phyloP scores from a whole-genome alignment of 768 basidiomycete species.

The Phanerochaete carnosa region DNA sequence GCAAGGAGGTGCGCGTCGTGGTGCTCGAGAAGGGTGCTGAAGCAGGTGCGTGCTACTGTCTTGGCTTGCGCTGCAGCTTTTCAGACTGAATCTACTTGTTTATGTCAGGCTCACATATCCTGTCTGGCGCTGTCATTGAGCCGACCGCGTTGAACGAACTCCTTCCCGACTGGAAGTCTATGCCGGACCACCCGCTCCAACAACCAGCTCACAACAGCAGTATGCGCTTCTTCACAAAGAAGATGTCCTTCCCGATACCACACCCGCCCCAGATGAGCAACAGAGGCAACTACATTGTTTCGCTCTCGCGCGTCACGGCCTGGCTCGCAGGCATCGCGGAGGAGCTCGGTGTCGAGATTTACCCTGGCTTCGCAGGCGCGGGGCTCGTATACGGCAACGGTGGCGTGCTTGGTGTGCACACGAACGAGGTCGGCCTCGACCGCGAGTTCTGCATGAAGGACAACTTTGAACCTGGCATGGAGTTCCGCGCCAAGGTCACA shows the following conservation, averaged over 20 bases:
- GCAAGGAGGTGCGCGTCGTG: slow-evolving; percentile 83
- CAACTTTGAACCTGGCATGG: slow-evolving; percentile 94
- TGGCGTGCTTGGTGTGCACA: slow-evolving; percentile 76
- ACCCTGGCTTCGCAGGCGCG: slow-evolving; percentile 95
- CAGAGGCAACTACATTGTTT: slow-evolving; percentile 89
- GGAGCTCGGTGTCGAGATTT: slow-evolving; percentile 86
- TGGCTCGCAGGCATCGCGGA: slow-evolving; percentile 91
- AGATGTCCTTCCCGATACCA: slow-evolving; percentile 72
- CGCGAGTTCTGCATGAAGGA: slow-evolving; percentile 74
- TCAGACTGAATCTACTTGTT: neutral
- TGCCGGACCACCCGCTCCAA: slow-evolving; percentile 70
- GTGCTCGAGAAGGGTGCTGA: slow-evolving; percentile 94
- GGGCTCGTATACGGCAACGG: slow-evolving; percentile 64
- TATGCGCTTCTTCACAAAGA: slow-evolving; percentile 84
- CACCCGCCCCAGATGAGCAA: slow-evolving; percentile 98
- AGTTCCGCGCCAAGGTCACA: slow-evolving; percentile 88
- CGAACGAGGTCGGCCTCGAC: slow-evolving; percentile 93
- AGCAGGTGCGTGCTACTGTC: slow-evolving; percentile 59
- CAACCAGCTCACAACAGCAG: slow-evolving; percentile 73
- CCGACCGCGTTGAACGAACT: slow-evolving; percentile 89
- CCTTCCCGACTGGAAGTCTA: slow-evolving; percentile 76
- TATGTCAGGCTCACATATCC: slow-evolving; percentile 81
- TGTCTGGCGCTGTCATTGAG: slow-evolving; percentile 95
- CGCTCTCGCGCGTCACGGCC: slow-evolving; percentile 82
- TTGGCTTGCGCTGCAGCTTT: too few species aligned